Evolutionary conservation across 192 early-diverging fungal genomes (phyloP).

Genomic region (Umbelopsis vinacea): DNA sequence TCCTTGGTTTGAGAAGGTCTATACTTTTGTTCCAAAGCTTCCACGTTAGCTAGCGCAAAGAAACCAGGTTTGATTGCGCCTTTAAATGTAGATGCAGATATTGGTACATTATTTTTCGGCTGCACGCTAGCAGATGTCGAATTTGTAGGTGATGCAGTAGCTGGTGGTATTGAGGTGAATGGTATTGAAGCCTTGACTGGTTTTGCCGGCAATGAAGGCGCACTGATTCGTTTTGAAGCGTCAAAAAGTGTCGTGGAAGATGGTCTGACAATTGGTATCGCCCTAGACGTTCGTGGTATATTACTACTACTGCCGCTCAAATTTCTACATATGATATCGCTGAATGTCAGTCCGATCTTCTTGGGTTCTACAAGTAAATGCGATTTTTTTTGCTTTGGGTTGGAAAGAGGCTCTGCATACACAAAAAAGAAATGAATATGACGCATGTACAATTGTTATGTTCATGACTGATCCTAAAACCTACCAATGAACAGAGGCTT

Average conservation of each 20-base stretch:
- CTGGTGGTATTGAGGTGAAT: neutral
- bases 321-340: constrained; percentile 23
- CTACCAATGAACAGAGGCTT: constrained; percentile 30
- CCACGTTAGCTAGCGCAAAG: neutral
- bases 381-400: constrained; percentile 24
- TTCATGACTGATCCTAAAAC: neutral
- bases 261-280: neutral
- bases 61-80: neutral
- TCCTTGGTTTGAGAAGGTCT: neutral
- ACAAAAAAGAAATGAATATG: neutral
- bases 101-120: neutral
- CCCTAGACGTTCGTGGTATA: neutral
- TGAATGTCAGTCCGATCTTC: constrained; percentile 2
- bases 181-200: neutral
- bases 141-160: neutral
- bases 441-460: neutral
- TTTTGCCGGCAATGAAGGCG: too few species aligned
- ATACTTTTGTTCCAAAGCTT: constrained; percentile 13
- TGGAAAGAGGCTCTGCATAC: constrained; percentile 32
- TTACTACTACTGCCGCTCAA: neutral
- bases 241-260: neutral
- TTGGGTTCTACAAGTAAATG: constrained; percentile 32
- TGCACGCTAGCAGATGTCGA: neutral
- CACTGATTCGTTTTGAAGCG: neutral
- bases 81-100: neutral